Base-by-base conservation (phyloP, 805 yeast species). In the Kluyveromyces aestuarii region DNA sequence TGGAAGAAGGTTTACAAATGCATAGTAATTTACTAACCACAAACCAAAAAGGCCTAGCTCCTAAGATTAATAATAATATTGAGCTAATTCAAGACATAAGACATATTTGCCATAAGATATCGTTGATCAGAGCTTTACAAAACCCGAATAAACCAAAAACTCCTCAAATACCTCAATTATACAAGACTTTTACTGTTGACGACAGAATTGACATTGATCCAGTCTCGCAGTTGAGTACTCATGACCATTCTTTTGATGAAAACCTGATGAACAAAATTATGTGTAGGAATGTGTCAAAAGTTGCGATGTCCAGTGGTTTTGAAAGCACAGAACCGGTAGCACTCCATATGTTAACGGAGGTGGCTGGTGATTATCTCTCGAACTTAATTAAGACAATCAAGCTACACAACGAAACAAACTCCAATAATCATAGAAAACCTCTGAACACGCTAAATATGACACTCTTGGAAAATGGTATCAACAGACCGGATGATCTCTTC, bases 241-340 rank as follows among this genome's bases (percentile, higher is more conserved):
- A 84, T 53, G 93, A 88, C 52, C 55, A 54, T 39, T 64, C 72
- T 10, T 70, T 73, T 59, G 75, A 75, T 49, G 73, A 72, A n/a
- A 79, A 75, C 2, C 72, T 88, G 13, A 84, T 89, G 9, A 79
- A 75, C 56, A 72, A 80, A 1, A 79, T 86, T 0, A 67, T 93
- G 69, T 74, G 79, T 54, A 80, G 84, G 55, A 77, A 83, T 39
- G 79, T 87, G 0, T 77, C 90, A 17, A 87, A 88, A 52, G 69
- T 93, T 17, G 80, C 87, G 1, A 91, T 93, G 98, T 83, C 87
- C 39, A 81, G 84, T 40, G 99, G 99, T 0, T 93, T 87, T 69
- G 98, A 93, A 67, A 71, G 84, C 0, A 77, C 95, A 0, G 87
- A 87, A 55, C 79, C 84, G 11, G 71, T 74, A 44, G 96, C 97